A percentile compares a stretch with the other conserved stretches of the same genome.
phyloP scores from a whole-genome alignment of 768 basidiomycete genomes.

The Boletus subcaerulescens region DNA sequence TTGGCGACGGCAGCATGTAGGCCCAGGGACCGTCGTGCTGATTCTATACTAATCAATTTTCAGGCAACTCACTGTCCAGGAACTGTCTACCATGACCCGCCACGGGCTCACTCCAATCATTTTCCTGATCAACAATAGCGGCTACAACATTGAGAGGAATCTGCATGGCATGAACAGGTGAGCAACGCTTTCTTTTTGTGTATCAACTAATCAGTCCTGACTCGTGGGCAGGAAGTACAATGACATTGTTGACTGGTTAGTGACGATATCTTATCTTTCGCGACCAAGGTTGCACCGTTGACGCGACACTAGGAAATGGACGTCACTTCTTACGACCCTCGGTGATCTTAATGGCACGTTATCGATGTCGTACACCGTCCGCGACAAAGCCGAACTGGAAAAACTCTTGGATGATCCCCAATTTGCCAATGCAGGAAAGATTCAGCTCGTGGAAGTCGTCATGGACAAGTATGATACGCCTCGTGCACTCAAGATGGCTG shows the following conservation, averaged over 20 bases:
- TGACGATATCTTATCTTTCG: background rate
- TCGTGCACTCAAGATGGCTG: slow-evolving; percentile 51
- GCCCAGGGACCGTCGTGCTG: slow-evolving; percentile 22
- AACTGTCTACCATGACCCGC: slow-evolving; percentile 80
- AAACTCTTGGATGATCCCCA: slow-evolving; percentile 57
- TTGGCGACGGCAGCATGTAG: slow-evolving; percentile 81
- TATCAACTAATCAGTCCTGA: background rate
- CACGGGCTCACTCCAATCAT: slow-evolving; percentile 74
- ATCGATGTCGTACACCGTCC: slow-evolving; percentile 65
- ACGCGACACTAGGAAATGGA: slow-evolving; percentile 51
- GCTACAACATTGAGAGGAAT: slow-evolving; percentile 88
- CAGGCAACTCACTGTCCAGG: slow-evolving; percentile 79
- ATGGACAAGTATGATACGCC: slow-evolving; percentile 78
- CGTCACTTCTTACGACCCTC: slow-evolving; percentile 55
- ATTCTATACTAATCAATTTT: slow-evolving; percentile 2
- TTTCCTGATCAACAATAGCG: slow-evolving; percentile 77
- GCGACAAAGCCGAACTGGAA: slow-evolving; percentile 64
- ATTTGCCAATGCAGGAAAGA: slow-evolving; percentile 62
- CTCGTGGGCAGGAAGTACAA: slow-evolving; percentile 65
- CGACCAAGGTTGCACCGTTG: too few species aligned
- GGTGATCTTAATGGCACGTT: slow-evolving; percentile 47
- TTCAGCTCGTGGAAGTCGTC: slow-evolving; percentile 78
- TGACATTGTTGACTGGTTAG: slow-evolving; percentile 73
- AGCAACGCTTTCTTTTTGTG: slow-evolving; percentile 1
- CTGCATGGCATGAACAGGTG: slow-evolving; percentile 63